phyloP scores from a whole-genome alignment of 1,139 yeast genomes.

The Blastobotrys indianensis region DNA sequence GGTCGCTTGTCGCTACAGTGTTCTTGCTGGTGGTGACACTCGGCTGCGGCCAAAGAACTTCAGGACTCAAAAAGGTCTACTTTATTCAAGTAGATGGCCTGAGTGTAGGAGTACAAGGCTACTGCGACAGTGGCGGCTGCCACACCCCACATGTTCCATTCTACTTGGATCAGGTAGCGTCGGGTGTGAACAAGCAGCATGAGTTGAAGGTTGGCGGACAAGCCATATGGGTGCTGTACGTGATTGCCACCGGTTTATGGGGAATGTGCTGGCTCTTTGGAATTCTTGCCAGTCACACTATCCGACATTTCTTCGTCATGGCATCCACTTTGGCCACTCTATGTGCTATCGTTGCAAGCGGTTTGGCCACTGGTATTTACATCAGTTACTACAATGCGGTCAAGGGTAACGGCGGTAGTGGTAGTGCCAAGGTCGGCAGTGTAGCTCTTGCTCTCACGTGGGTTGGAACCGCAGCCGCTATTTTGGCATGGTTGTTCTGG shows the following conservation, averaged over 20 bases:
- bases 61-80: slow-evolving; percentile 6
- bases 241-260: slow-evolving; percentile 1
- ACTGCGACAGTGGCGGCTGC: slow-evolving; percentile 5
- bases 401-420: background rate
- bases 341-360: background rate
- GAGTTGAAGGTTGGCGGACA: slow-evolving; percentile 5
- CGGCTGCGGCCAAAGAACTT: slow-evolving; percentile 1
- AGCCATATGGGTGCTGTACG: slow-evolving; percentile 7
- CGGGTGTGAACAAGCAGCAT: background rate
- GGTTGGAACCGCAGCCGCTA: background rate
- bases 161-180: background rate
- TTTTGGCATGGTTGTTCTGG: slow-evolving; percentile 2
- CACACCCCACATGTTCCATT: slow-evolving; percentile 5
- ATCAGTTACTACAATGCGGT: background rate
- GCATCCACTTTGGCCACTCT: background rate
- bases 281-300: background rate
- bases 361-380: slow-evolving; percentile 8
- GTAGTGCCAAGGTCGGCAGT: background rate
- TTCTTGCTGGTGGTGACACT: slow-evolving; percentile 1
- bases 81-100: background rate
- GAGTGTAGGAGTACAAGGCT: slow-evolving; percentile 6
- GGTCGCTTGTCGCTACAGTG: background rate
- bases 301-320: background rate
- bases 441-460: slow-evolving; percentile 5
- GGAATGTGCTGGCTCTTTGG: slow-evolving; percentile 2